phyloP scores from a whole-genome alignment of 306 rosid species.

The Astragalus membranaceus region DNA sequence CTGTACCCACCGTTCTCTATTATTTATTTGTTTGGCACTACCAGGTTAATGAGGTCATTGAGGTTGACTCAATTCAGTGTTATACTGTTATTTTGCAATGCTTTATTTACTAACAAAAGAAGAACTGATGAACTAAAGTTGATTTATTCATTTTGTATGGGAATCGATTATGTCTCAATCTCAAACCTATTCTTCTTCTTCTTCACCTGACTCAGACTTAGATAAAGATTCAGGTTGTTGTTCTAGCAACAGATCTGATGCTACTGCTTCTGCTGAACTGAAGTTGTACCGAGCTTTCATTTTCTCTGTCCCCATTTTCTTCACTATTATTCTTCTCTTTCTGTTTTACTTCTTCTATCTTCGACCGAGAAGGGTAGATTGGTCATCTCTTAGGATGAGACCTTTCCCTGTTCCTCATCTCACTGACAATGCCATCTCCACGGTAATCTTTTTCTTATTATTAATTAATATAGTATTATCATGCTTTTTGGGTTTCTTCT shows the following conservation, averaged over 20 bases:
- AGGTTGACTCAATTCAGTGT: too few species aligned
- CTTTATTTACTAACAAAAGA: not conserved
- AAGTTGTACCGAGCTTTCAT: slow-evolving; percentile 54
- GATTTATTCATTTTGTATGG: not conserved
- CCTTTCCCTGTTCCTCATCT: not conserved
- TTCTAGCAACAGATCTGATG: slow-evolving; percentile 1
- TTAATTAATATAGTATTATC: not conserved
- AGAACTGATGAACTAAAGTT: not conserved
- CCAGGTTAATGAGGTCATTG: too few species aligned
- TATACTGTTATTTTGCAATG: not conserved
- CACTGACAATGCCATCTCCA: slow-evolving; percentile 15
- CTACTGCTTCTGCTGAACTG: slow-evolving; percentile 26
- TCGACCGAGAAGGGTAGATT: slow-evolving; percentile 57
- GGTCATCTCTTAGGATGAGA: slow-evolving; percentile 51
- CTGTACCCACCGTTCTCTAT: too few species aligned
- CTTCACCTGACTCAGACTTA: not conserved
- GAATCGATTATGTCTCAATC: slow-evolving; percentile 1
- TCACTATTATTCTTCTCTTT: slow-evolving; percentile 59
- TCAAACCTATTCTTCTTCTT: slow-evolving; percentile 2
- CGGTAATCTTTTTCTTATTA: slow-evolving; percentile 22
- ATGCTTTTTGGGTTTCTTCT: not conserved
- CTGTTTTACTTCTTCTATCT: slow-evolving; percentile 70
- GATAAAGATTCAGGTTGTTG: slow-evolving; percentile 14
- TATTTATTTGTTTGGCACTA: too few species aligned
- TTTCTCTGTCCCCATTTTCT: slow-evolving; percentile 57